These are phyloP conservation scores for Kodamaea laetipori DNA, from an alignment of 805 yeast species.

Conservation along the genomic window DNA sequence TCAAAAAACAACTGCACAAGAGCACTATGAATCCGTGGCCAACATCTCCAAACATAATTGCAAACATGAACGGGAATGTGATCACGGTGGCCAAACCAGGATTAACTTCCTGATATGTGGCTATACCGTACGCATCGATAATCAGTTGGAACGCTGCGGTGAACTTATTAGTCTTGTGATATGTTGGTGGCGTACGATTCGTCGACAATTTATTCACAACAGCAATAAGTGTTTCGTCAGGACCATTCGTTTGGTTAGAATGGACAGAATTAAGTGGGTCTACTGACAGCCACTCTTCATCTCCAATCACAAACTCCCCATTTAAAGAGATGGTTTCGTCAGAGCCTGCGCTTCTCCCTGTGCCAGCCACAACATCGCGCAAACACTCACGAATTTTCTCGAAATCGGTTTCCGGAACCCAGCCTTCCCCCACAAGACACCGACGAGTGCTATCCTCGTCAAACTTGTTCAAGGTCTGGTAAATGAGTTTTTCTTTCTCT, in stretches of 20 bases:
- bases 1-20: constrained; percentile 69
- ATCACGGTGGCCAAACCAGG: constrained; percentile 94
- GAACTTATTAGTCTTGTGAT: constrained; percentile 90
- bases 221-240: constrained; percentile 43
- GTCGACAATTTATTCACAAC: constrained; percentile 63
- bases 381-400: constrained; percentile 36
- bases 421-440: constrained; percentile 71
- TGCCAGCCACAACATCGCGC: constrained; percentile 32
- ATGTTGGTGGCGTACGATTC: constrained; percentile 89
- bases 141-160: constrained; percentile 91
- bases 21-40: constrained; percentile 92
- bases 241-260: constrained; percentile 35
- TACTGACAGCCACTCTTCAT: not conserved
- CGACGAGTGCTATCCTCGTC: constrained; percentile 68
- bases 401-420: constrained; percentile 65
- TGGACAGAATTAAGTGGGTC: not conserved
- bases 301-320: not conserved
- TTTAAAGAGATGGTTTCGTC: constrained; percentile 22
- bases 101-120: constrained; percentile 91
- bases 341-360: not conserved
- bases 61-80: constrained; percentile 98
- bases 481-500: constrained; percentile 59
- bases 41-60: constrained; percentile 97
- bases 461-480: constrained; percentile 61
- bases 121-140: constrained; percentile 94